A percentile compares a stretch with the other conserved stretches of the same genome.
phyloP scores from a whole-genome alignment of 2,329 filamentous ascomycete species.

The Cladosporium sp. region DNA sequence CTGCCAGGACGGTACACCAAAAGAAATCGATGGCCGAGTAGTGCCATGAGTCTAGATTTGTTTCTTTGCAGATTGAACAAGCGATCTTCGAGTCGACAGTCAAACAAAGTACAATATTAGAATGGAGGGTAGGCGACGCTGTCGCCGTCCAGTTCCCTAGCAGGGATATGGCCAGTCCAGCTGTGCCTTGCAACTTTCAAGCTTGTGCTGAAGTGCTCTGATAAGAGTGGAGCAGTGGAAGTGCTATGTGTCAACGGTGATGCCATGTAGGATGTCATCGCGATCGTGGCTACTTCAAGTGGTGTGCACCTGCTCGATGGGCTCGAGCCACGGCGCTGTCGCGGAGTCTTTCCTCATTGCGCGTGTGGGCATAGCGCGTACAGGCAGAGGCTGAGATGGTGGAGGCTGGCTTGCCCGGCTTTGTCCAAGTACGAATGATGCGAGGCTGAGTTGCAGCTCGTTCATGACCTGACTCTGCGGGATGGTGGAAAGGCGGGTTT shows the following conservation, averaged over 20 bases:
- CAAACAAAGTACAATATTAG: not conserved
- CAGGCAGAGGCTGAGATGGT: not conserved
- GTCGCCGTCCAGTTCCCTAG: not conserved
- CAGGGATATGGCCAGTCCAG: constrained; percentile 1
- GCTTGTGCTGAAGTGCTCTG: not conserved
- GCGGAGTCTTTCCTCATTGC: constrained; percentile 11
- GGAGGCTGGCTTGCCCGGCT: not conserved
- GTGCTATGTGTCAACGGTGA: not conserved
- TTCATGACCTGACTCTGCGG: constrained; percentile 8
- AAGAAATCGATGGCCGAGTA: not conserved
- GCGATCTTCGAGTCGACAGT: not conserved
- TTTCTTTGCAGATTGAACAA: not conserved
- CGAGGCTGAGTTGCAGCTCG: not conserved
- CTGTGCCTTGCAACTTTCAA: constrained; percentile 1
- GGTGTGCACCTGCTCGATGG: constrained; percentile 8
- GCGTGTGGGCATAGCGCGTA: not conserved
- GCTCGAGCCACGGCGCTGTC: constrained; percentile 9
- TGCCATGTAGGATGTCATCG: not conserved
- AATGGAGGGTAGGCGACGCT: not conserved
- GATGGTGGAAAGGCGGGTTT: constrained; percentile 6
- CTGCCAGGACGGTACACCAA: not conserved
- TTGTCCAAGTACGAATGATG: not conserved
- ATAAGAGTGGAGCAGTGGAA: not conserved
- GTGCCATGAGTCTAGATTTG: not conserved
- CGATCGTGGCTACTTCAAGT: not conserved